A percentile compares a stretch with the other conserved stretches of the same genome.
These are phyloP conservation scores for Nepenthes alata DNA, from an alignment of 179 eudicot species.

Conservation along the genomic window DNA sequence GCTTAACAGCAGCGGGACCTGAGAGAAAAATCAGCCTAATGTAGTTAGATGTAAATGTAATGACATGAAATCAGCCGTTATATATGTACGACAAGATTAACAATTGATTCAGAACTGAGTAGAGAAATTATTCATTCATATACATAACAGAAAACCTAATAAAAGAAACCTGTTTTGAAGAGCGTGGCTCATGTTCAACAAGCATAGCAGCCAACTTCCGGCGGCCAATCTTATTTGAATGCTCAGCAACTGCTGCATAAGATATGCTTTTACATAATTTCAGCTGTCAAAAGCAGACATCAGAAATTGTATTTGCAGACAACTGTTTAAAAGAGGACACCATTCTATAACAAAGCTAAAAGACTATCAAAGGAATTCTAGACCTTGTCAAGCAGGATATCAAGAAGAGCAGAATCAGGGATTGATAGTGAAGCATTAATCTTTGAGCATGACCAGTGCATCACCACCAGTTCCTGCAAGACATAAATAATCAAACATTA, in stretches of 20 bases:
- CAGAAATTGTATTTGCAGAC: neutral
- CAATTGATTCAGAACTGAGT: neutral
- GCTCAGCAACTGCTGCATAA: conserved; percentile 96
- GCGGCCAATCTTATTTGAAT: conserved; percentile 85
- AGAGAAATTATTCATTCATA: neutral
- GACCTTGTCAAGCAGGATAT: conserved; percentile 76
- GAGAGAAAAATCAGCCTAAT: conserved; percentile 4
- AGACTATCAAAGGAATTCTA: conserved; percentile 4
- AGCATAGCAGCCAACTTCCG: conserved; percentile 95
- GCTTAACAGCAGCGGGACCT: conserved; percentile 91
- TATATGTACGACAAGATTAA: neutral
- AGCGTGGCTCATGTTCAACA: conserved; percentile 83
- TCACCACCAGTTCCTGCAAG: conserved; percentile 71
- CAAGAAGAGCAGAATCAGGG: conserved; percentile 70
- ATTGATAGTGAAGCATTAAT: conserved; percentile 62
- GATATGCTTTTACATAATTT: conserved; percentile 87
- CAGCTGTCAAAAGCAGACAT: conserved; percentile 34
- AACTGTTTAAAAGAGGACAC: neutral
- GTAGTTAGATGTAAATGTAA: neutral
- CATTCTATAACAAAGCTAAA: conserved; percentile 1
- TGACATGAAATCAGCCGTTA: neutral
- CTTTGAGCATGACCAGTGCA: conserved; percentile 97
- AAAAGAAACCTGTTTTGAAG: conserved; percentile 72
- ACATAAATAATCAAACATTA: neutral
- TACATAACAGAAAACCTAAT: neutral